Conservation (phyloP, 2,329 filamentous ascomycete species). For the Pseudopyrenochaeta lycopersici region DNA sequence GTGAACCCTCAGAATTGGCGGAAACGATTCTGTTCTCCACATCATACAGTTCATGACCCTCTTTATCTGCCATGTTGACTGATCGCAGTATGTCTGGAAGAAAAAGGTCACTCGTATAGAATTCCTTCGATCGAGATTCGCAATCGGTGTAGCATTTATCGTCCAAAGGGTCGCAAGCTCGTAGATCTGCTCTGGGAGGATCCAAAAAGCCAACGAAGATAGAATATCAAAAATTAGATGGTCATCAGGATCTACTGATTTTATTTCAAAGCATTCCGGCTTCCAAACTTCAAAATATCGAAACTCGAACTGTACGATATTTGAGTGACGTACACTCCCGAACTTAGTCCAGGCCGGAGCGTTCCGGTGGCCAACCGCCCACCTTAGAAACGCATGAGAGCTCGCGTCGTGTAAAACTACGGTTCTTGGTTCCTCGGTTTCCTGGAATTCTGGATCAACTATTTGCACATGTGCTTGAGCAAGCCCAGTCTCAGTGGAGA, state of each 20-base stretch:
- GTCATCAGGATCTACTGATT: neutral
- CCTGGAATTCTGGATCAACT: too few species aligned
- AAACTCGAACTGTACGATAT: constrained; percentile 10
- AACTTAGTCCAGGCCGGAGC: constrained; percentile 5
- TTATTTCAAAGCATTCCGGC: neutral
- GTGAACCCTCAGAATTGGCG: neutral
- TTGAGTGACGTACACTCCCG: constrained; percentile 8
- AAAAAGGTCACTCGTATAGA: neutral
- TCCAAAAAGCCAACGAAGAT: neutral
- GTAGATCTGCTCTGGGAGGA: neutral
- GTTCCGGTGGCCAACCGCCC: neutral
- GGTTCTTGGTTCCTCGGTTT: neutral
- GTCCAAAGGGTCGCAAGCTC: constrained; percentile 5
- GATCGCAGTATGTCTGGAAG: constrained; percentile 11
- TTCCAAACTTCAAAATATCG: neutral
- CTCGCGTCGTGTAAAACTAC: neutral
- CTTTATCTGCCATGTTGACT: constrained; percentile 12
- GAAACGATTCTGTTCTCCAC: neutral
- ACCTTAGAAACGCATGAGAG: constrained; percentile 7
- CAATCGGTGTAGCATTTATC: neutral
- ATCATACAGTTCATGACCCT: constrained; percentile 6
- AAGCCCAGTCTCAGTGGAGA: too few species aligned
- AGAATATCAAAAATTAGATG: neutral
- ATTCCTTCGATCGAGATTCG: neutral
- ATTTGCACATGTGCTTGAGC: too few species aligned